A percentile compares a stretch with the other conserved stretches of the same genome.
These are phyloP conservation scores for Annulohypoxylon moriforme DNA, from an alignment of 495 filamentous ascomycete species.

Conservation along the genomic window DNA sequence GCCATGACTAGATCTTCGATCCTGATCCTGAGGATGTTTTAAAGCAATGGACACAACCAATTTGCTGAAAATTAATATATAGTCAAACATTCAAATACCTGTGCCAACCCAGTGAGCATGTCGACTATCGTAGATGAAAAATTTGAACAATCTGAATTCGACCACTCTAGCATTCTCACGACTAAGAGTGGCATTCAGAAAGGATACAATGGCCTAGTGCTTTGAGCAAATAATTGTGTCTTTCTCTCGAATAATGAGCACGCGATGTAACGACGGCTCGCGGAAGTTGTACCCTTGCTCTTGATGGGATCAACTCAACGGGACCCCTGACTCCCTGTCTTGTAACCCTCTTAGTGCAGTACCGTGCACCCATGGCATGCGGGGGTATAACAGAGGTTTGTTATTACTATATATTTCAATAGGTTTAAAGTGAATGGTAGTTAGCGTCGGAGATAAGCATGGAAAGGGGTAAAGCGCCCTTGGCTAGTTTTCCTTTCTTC, in stretches of 20 bases:
- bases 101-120: not conserved
- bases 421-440: slow-evolving; percentile 22
- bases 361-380: slow-evolving; percentile 40
- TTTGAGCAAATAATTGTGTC: slow-evolving; percentile 12
- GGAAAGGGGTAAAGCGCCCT: slow-evolving; percentile 34
- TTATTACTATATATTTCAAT: slow-evolving; percentile 26
- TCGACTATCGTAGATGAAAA: not conserved
- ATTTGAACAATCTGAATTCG: not conserved
- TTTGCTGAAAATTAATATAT: not conserved
- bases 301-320: slow-evolving; percentile 41
- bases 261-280: slow-evolving; percentile 47
- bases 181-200: not conserved
- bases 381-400: slow-evolving; percentile 40
- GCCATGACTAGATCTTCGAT: slow-evolving; percentile 25
- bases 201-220: not conserved
- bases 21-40: slow-evolving; percentile 5
- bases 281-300: slow-evolving; percentile 46
- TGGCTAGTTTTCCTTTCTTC: not conserved
- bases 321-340: slow-evolving; percentile 35
- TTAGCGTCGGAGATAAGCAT: slow-evolving; percentile 42
- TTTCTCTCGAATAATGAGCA: slow-evolving; percentile 10
- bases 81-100: not conserved
- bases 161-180: not conserved
- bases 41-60: not conserved
- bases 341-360: slow-evolving; percentile 36